Evolutionary conservation across 2,329 filamentous ascomycete species (phyloP), one percentile per base, ranked within the genome.

Genomic region (Phyllosticta ampelicida): DNA sequence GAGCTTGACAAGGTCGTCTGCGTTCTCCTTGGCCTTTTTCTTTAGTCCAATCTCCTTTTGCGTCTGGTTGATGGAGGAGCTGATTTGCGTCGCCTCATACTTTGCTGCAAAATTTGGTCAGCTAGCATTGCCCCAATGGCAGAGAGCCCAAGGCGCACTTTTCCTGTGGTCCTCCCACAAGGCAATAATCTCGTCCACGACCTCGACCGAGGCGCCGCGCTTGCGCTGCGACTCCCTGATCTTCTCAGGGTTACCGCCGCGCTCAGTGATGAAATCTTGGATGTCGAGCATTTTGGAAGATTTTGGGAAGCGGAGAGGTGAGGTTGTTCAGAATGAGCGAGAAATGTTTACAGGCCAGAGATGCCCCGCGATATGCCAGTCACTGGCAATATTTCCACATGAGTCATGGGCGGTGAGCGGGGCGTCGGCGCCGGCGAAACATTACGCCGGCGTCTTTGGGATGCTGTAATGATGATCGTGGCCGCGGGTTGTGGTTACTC

Each of bases 1-100:
- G 71, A 92, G 78, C 68, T 85, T 78, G 60, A 96, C 78, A 61
- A 96, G 78, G 48, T 90, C 87, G 65, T 83, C 83, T 48, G 90
- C 90, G 71, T 92, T 85, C 76, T 95, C 90, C 78, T 96, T 96
- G 65, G 86, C 86, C 85, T 95, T 96, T 78, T 95, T 96, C 80
- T 92, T 95, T 67, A 82, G 78, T 18, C 88, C 90, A 69, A 97
- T 95, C 71, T 90, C 84, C 75, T 95, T 96, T 72, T 95, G 89
- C 28, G 90, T 81, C 19, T 82, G 85, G 75, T 97, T 97, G 74
- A 96, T 91, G 76, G 88, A 85, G 66, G 84, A 85, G 64, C 86
- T 87, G 65, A 94, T 81, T 72, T 95, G 89, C 19, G 86, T 89
- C 8, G 85, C 87, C 57, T 81, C 83, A 69, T 92, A 94, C 61